These are phyloP conservation scores for Luffa acutangula DNA, from an alignment of 306 rosid genomes.

Conservation along the genomic window DNA sequence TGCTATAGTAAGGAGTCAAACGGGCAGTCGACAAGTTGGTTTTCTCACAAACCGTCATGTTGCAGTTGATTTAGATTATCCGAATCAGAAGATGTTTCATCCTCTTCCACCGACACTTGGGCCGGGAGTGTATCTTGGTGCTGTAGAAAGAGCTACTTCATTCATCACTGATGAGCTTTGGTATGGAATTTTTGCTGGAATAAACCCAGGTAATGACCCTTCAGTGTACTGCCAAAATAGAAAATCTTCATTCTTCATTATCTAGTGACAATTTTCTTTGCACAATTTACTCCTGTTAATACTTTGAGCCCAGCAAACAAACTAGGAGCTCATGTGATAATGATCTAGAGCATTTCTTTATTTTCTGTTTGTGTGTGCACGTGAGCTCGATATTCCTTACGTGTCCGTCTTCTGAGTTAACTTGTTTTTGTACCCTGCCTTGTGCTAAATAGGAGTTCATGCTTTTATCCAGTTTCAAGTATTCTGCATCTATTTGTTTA, in stretches of 20 bases:
- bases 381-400: background rate
- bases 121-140: constrained; percentile 99
- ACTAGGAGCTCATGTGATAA: background rate
- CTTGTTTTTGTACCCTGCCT: background rate
- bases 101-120: constrained; percentile 97
- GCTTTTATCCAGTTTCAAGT: background rate
- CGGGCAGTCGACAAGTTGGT: constrained; percentile 90
- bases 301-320: background rate
- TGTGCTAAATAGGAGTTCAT: background rate
- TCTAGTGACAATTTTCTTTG: background rate
- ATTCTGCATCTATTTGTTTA: background rate
- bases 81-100: constrained; percentile 99
- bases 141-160: constrained; percentile 98
- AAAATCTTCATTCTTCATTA: background rate
- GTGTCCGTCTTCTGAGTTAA: background rate
- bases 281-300: background rate
- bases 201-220: constrained; percentile 75
- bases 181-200: constrained; percentile 98
- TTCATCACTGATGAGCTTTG: constrained; percentile 96
- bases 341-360: background rate
- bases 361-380: background rate
- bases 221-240: background rate
- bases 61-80: constrained; percentile 93
- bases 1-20: constrained; percentile 93
- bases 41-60: constrained; percentile 98